Conservation (phyloP, 768 basidiomycete species). For the Calocybe cyanea region DNA sequence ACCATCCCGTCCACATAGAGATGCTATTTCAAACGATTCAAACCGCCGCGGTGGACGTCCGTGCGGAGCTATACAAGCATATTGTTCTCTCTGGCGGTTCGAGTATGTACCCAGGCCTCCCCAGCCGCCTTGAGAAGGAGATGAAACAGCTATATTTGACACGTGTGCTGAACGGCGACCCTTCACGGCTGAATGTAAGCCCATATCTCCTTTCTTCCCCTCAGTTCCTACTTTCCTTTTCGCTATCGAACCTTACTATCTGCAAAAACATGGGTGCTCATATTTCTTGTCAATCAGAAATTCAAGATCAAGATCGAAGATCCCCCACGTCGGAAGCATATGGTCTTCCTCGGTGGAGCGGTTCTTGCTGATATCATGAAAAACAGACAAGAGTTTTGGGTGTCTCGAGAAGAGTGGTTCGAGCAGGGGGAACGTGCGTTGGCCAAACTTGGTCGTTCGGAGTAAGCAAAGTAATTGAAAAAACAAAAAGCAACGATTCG, state of each 20-base stretch:
- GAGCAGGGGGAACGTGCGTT: slow-evolving; percentile 81
- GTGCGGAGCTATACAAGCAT: slow-evolving; percentile 93
- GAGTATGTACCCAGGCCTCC: slow-evolving; percentile 98
- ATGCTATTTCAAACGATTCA: slow-evolving; percentile 98
- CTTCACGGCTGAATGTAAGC: slow-evolving; percentile 81
- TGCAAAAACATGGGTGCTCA: too few relatives aligned
- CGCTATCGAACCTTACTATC: too few relatives aligned
- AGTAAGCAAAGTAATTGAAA: slow-evolving; percentile 39
- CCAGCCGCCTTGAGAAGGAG: slow-evolving; percentile 96
- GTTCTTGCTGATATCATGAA: slow-evolving; percentile 99
- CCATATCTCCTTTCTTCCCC: slow-evolving; percentile 17
- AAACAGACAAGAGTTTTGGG: slow-evolving; percentile 91
- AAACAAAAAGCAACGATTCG: too few relatives aligned
- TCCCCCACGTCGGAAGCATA: slow-evolving; percentile 96
- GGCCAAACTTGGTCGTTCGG: slow-evolving; percentile 74
- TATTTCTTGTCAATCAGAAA: slow-evolving; percentile 62
- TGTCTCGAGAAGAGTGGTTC: slow-evolving; percentile 90
- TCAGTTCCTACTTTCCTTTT: not conserved
- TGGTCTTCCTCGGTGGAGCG: slow-evolving; percentile 99
- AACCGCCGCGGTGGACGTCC: slow-evolving; percentile 82
- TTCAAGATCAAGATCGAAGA: slow-evolving; percentile 99
- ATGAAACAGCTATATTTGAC: slow-evolving; percentile 99
- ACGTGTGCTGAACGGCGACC: slow-evolving; percentile 81
- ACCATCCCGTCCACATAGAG: slow-evolving; percentile 41
- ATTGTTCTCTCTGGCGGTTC: slow-evolving; percentile 97